Evolutionary conservation across 257 asterid species (phyloP), one percentile per base, ranked within the genome.

Genomic region (Fraxinus americana): DNA sequence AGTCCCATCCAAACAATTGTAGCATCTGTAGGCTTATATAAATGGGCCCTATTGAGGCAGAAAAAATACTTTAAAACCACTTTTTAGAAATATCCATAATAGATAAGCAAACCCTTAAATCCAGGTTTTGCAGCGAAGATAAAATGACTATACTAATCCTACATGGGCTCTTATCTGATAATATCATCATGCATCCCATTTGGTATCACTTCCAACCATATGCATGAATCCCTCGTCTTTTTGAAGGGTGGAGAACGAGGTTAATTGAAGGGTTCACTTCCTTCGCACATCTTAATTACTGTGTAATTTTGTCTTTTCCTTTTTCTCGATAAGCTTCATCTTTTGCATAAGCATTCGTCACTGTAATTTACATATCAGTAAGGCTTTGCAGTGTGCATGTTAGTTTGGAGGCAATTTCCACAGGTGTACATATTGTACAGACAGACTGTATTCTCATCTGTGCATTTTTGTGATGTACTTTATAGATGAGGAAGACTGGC

Each of bases 41-140:
- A 63, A 27, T 23, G 68, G 45, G 34, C 68, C 68, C 68, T 61
- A 63, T 63, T 63, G 69, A 25, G 35, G 69, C 19, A 10, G 69
- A 25, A 7, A 59, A 59, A 63, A 63, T 63, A 12, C 34, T 63
- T 27, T 27, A 63, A 27, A 63, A 27, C 69, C 34, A 13, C 35
- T 0, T 59, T 10, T 12, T 63, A 63, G 17, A 27, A 63, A 63
- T 25, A 23, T 63, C 17, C 5, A 59, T 23, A 12, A 63, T 25
- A 27, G 30, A 23, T 63, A 12, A 63, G 36, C 16, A 27, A 63
- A 63, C 35, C 19, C n/a, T 11, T 61, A 25, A 61, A 25, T 25
- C 30, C 68, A 10, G 34, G 34, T 61, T 10, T 61, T 61, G 34
- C 68, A 61, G 34, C 68, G 25, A 57, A 54, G 65, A 17, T 61